Conservation (phyloP, 2,329 filamentous ascomycete genomes). For the Aureobasidium leucospermi region DNA sequence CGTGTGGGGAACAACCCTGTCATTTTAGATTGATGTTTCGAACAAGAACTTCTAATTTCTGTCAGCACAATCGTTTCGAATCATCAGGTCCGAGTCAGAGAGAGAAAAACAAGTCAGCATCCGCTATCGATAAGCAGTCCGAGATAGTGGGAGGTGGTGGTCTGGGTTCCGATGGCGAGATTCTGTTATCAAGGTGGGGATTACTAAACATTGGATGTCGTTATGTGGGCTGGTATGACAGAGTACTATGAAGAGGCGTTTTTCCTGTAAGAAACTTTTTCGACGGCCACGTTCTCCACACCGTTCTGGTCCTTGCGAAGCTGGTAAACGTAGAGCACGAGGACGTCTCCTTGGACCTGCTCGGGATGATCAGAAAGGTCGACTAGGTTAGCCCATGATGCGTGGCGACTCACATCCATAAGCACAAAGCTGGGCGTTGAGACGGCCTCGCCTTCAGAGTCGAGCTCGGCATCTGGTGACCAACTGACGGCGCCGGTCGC, state of each 20-base stretch:
- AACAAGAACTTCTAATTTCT: background rate
- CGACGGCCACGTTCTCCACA: slow-evolving; percentile 46
- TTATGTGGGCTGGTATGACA: background rate
- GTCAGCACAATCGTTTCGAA: background rate
- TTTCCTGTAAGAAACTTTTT: slow-evolving; percentile 51
- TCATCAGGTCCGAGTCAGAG: background rate
- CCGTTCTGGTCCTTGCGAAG: slow-evolving; percentile 46
- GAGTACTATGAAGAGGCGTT: slow-evolving; percentile 5
- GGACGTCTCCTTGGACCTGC: slow-evolving; percentile 89
- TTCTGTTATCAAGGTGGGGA: background rate
- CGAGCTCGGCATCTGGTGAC: slow-evolving; percentile 33
- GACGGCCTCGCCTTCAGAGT: slow-evolving; percentile 48
- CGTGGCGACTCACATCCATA: slow-evolving; percentile 74
- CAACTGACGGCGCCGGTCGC: slow-evolving; percentile 60
- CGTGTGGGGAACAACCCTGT: background rate
- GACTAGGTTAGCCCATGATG: slow-evolving; percentile 11
- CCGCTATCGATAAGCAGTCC: background rate
- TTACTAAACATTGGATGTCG: background rate
- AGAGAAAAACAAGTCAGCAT: background rate
- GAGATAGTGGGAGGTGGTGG: background rate
- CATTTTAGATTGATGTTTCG: background rate
- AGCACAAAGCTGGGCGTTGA: slow-evolving; percentile 87
- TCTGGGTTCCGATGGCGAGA: background rate
- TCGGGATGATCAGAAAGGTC: slow-evolving; percentile 4
- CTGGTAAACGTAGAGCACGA: slow-evolving; percentile 88